Conservation (phyloP, 345 rosid species). For the Gossypium mustelinum region DNA sequence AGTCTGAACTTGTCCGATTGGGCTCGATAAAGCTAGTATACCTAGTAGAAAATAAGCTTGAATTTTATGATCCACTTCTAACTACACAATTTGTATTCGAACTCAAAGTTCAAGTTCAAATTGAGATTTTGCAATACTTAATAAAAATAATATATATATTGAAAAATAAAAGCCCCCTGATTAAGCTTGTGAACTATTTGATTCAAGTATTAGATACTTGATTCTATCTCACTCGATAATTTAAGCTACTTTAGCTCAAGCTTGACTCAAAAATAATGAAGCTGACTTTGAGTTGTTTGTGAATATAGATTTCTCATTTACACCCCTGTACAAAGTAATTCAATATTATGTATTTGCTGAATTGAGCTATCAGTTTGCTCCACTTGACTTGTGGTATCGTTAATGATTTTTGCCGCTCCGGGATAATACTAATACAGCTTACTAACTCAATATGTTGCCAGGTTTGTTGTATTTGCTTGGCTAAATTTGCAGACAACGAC, state of each 20-base stretch:
- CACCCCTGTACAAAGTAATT: background rate
- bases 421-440: background rate
- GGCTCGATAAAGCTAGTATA: background rate
- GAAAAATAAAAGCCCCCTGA: background rate
- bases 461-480: constrained; percentile 78
- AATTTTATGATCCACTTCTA: background rate
- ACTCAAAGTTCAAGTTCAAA: background rate
- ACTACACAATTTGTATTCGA: background rate
- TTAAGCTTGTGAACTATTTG: background rate
- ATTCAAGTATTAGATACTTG: background rate
- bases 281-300: background rate
- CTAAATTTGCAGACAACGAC: constrained; percentile 53
- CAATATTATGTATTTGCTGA: background rate
- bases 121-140: background rate
- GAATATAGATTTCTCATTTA: background rate
- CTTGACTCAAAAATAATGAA: background rate
- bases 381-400: background rate
- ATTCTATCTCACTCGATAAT: background rate
- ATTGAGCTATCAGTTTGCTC: background rate
- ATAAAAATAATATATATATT: background rate
- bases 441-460: constrained; percentile 25
- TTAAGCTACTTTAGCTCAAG: background rate
- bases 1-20: background rate
- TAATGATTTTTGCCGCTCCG: background rate
- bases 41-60: background rate